phyloP scores from a whole-genome alignment of 2,329 filamentous ascomycete genomes.

The Trichoderma breve region DNA sequence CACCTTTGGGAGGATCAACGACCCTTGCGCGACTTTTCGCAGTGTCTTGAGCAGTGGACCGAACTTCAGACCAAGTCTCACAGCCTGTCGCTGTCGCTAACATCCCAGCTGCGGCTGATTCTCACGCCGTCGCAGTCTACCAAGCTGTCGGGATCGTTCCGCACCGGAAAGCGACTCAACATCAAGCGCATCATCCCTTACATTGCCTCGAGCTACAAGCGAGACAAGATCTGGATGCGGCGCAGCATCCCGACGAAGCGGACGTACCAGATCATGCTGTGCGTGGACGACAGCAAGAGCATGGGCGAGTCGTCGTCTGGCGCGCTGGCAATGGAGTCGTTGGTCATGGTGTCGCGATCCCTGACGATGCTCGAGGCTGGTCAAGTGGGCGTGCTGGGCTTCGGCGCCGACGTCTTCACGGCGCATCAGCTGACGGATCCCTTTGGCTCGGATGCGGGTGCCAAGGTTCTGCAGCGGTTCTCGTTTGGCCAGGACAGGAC shows the following conservation, averaged over 20 bases:
- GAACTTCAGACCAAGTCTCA: constrained; percentile 83
- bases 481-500: constrained; percentile 82
- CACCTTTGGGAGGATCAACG: constrained; percentile 56
- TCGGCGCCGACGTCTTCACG: constrained; percentile 78
- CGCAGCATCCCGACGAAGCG: constrained; percentile 88
- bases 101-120: constrained; percentile 92
- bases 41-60: constrained; percentile 75
- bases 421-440: constrained; percentile 83
- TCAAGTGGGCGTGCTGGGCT: constrained; percentile 86
- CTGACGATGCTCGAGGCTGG: constrained; percentile 93
- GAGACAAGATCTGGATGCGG: constrained; percentile 99
- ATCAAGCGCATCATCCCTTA: constrained; percentile 99
- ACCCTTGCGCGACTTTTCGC: constrained; percentile 48
- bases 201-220: constrained; percentile 96
- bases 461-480: constrained; percentile 81
- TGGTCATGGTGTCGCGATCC: constrained; percentile 84
- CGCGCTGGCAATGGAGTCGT: constrained; percentile 83
- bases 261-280: constrained; percentile 94
- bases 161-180: constrained; percentile 95
- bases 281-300: constrained; percentile 90
- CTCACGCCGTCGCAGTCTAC: constrained; percentile 91
- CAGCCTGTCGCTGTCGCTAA: constrained; percentile 80
- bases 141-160: constrained; percentile 93
- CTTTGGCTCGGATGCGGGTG: constrained; percentile 73
- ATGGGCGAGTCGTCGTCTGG: constrained; percentile 83